phyloP scores from a whole-genome alignment of 169 alveolate species.

The Plasmodium gallinaceum region DNA sequence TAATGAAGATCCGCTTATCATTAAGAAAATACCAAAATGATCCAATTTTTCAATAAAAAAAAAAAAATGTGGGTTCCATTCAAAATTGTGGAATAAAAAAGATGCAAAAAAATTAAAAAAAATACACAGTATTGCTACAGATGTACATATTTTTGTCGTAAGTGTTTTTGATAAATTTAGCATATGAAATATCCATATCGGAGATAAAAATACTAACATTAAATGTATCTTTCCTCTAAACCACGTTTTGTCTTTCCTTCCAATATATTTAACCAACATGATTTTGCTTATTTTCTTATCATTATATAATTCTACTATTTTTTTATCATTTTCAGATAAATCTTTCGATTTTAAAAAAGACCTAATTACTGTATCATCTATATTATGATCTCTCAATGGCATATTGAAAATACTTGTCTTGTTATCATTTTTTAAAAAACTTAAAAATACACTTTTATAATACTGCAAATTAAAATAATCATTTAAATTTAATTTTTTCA shows the following conservation, averaged over 20 bases:
- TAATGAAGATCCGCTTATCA: slow-evolving; percentile 83
- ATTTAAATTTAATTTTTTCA: neutral
- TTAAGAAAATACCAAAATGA: slow-evolving; percentile 82
- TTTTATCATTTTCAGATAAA: slow-evolving; percentile 35
- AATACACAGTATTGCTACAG: slow-evolving; percentile 44
- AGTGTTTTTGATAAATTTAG: slow-evolving; percentile 37
- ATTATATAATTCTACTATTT: slow-evolving; percentile 37
- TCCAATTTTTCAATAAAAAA: slow-evolving; percentile 17
- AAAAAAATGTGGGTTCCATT: slow-evolving; percentile 78
- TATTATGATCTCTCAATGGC: neutral
- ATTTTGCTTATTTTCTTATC: slow-evolving; percentile 51
- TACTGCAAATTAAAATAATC: neutral
- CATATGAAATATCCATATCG: slow-evolving; percentile 78
- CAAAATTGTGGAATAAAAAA: slow-evolving; percentile 69
- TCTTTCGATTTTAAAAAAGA: neutral
- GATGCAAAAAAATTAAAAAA: slow-evolving; percentile 68
- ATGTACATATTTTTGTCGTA: slow-evolving; percentile 43
- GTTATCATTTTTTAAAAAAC: slow-evolving; percentile 1
- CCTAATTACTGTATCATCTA: neutral
- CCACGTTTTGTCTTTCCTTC: slow-evolving; percentile 66
- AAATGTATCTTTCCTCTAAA: slow-evolving; percentile 84
- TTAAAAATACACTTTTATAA: neutral
- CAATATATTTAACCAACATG: slow-evolving; percentile 71
- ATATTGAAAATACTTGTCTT: slow-evolving; percentile 4
- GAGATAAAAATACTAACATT: slow-evolving; percentile 76